Evolutionary conservation across 2,329 filamentous ascomycete species (phyloP), one percentile per base, ranked within the genome.

Genomic region (Aotearoamyces nothofagi): DNA sequence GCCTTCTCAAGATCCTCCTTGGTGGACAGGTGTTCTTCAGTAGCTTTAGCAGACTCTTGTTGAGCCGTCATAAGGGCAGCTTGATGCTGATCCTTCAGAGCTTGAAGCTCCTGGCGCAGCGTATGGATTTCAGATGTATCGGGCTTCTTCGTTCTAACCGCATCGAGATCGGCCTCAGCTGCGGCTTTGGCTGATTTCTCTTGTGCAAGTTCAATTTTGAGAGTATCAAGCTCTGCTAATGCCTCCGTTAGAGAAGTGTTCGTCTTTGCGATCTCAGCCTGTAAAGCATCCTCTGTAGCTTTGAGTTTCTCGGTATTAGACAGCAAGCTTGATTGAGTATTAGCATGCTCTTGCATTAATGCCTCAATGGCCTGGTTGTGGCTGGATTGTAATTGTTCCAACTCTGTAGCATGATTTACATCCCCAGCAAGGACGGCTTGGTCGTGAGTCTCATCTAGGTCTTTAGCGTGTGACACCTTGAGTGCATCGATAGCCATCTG

Each of bases 391-490:
- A 69, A 50, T 4, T 58, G 43, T 22, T 72, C 60, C 2, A 74
- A 49, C 40, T 70, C 63, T 15, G 52, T 49, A 5, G 61, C 36
- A 26, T 64, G 58, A 14, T 58, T 48, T 16, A 66, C 58, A 35
- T 58, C 53, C 29, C 66, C 63, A 12, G 61, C 55, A 22, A 60
- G 59, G 12, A 46, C 43, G 10, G 60, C 58, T 27, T 53, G 55
- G 30, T 58, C 63, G 54, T 69, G 68, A 29, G 66, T 65, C 17
- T 51, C 51, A 47, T 72, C 66, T 7, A 76, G 45, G 42, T 68
- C 67, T 52, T 71, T 64, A 4, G 65, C 64, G 40, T 75, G 65
- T 38, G 58, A 65, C 7, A 63, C 60, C 33, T 58, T 62, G 26
- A 77, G 50, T 2, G 63, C 61, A 22, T 69, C 63, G 2, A 76